phyloP scores from a whole-genome alignment of 1,284 basidiomycete species.

The Rhodotorula sp. region DNA sequence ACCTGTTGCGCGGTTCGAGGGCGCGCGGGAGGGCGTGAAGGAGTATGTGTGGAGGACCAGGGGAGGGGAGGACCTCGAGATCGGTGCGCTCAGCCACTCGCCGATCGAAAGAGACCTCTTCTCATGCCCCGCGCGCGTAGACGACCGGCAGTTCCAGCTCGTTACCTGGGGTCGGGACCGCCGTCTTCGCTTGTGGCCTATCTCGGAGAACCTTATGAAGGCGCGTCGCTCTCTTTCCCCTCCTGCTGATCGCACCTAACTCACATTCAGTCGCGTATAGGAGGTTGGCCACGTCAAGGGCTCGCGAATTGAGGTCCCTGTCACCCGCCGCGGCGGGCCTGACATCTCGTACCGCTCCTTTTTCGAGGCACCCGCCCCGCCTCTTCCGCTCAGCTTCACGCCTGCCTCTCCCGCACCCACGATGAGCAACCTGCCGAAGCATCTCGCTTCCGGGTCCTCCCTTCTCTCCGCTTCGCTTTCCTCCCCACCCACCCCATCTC shows the following conservation, averaged over 20 bases:
- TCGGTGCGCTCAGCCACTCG: conserved; percentile 16
- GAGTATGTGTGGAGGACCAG: conserved; percentile 93
- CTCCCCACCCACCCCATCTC: conserved; percentile 14
- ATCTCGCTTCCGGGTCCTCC: conserved; percentile 19
- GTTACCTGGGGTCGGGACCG: conserved; percentile 98
- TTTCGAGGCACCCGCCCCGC: conserved; percentile 28
- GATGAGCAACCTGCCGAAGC: background rate
- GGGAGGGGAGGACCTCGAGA: conserved; percentile 55
- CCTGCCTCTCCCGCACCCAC: background rate
- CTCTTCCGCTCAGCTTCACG: conserved; percentile 17
- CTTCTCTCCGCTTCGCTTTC: conserved; percentile 29
- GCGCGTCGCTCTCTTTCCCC: conserved; percentile 49
- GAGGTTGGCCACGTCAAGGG: conserved; percentile 58
- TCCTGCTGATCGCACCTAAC: background rate
- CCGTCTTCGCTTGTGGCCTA: conserved; percentile 87
- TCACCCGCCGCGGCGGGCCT: conserved; percentile 53
- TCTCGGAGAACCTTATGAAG: conserved; percentile 70
- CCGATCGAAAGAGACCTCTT: background rate
- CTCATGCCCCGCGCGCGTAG: conserved; percentile 47
- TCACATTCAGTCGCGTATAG: conserved; percentile 41
- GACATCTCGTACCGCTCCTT: conserved; percentile 40
- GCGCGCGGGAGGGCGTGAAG: conserved; percentile 90
- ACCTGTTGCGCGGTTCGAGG: conserved; percentile 77
- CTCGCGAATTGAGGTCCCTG: conserved; percentile 56
- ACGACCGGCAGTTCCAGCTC: conserved; percentile 79